Evolutionary conservation across 352 stramenopile species (phyloP), one percentile per base, ranked within the genome.

Genomic region (Phytophthora foliorum): DNA sequence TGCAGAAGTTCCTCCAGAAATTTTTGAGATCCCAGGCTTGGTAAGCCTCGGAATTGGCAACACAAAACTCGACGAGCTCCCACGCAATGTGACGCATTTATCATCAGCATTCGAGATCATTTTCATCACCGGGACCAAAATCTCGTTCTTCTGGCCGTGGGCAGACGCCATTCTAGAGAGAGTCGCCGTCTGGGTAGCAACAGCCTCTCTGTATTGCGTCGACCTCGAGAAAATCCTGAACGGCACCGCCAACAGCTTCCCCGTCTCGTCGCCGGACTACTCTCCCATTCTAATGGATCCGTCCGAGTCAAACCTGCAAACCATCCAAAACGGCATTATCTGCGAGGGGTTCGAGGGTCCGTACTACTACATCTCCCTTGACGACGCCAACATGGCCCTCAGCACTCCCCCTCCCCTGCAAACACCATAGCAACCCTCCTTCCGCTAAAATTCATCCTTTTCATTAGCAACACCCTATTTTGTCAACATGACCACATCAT

Each of bases 1-100:
- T 21, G 57, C 41, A 2, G 17, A 55, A 14, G 27, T 83, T 7
- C 58, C 69, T 3, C 19, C 48, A 5, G 36, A 42, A n/a, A 29
- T 75, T 29, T 75, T 77, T 3, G 39, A 64, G 4, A 41, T 60
- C 1, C 29, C 56, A 44, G 32, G 24, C 11, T 29, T 77, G 25
- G 5, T 24, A 22, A 51, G 22, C 9, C n/a, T 80, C 9, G 48
- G 64, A n/a, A n/a, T 73, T 1, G 42, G 62, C 6, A 10, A 36
- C 17, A 57, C 51, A 13, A 49, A 59, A 39, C 21, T 76, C 10
- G 22, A n/a, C 10, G 41, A 69, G 21, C 44, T 79, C 21, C 67
- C 57, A 3, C 42, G 29, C 4, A 65, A 73, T 31, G 67, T 76
- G 48, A 61, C 46, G 11, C 42, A 49, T 17, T 22, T 29, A 3